phyloP scores from a whole-genome alignment of 2,329 filamentous ascomycete species.

The Diplodia scrobiculata region DNA sequence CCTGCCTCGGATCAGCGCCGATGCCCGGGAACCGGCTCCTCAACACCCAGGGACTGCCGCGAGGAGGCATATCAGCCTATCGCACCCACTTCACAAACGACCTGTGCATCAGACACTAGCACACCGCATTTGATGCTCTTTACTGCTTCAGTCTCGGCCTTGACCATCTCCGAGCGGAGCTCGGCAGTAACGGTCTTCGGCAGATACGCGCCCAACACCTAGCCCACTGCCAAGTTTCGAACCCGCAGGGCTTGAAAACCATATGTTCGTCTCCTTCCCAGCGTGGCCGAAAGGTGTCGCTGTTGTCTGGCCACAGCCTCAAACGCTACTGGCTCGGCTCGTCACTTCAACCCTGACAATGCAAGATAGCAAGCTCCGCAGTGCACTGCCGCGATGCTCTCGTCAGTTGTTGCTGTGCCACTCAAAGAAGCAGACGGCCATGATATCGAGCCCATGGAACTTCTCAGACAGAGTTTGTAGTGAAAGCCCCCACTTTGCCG shows the following conservation, averaged over 20 bases:
- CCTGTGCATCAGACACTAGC: conserved; percentile 6
- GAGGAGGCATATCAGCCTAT: neutral
- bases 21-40: neutral
- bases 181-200: neutral
- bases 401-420: neutral
- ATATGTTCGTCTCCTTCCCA: neutral
- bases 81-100: conserved; percentile 5
- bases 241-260: neutral
- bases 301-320: neutral
- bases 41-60: conserved; percentile 15
- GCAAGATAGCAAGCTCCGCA: no score
- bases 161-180: conserved; percentile 1
- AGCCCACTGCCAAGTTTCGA: neutral
- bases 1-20: neutral
- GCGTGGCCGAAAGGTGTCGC: neutral
- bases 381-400: neutral
- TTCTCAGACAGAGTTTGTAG: neutral
- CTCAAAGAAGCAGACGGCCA: neutral
- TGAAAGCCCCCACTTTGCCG: conserved; percentile 3
- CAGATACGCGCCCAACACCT: neutral
- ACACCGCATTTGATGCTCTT: neutral
- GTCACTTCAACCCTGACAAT: neutral
- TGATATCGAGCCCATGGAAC: neutral
- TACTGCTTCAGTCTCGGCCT: neutral
- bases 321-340: neutral